Conservation (phyloP, 1,284 basidiomycete species). For the Leccinum subfulvum region DNA sequence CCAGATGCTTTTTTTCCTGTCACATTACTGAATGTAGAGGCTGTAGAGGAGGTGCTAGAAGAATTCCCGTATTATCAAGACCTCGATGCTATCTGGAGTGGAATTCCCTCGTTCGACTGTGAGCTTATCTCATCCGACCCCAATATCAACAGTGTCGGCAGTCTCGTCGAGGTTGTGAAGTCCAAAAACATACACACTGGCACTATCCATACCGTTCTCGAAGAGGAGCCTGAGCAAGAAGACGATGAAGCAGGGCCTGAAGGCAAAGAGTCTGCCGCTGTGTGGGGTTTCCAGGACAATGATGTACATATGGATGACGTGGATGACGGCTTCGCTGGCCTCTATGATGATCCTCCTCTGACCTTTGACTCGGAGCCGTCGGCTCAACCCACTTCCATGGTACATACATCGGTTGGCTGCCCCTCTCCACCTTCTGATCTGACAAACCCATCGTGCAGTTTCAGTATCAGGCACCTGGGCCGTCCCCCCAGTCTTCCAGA, state of each 20-base stretch:
- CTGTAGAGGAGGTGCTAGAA: neutral
- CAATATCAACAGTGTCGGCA: neutral
- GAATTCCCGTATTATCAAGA: neutral
- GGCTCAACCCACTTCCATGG: neutral
- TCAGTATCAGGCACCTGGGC: no score
- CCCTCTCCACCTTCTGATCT: neutral
- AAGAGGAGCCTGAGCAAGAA: no score
- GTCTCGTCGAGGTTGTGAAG: neutral
- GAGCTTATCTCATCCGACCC: neutral
- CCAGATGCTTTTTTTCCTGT: neutral
- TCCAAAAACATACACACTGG: neutral
- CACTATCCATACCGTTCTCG: no score
- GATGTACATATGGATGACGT: neutral
- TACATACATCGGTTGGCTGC: neutral
- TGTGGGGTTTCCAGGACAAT: no score
- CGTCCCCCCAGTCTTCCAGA: neutral
- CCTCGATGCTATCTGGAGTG: neutral
- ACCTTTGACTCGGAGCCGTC: no score
- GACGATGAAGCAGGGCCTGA: no score
- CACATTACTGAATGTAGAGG: neutral
- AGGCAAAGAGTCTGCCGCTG: no score
- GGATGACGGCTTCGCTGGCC: neutral
- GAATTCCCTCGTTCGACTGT: neutral
- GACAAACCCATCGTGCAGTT: no score
- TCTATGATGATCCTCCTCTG: neutral